phyloP scores from a whole-genome alignment of 1,284 basidiomycete species.

The Erythrobasidium hasegawianum region DNA sequence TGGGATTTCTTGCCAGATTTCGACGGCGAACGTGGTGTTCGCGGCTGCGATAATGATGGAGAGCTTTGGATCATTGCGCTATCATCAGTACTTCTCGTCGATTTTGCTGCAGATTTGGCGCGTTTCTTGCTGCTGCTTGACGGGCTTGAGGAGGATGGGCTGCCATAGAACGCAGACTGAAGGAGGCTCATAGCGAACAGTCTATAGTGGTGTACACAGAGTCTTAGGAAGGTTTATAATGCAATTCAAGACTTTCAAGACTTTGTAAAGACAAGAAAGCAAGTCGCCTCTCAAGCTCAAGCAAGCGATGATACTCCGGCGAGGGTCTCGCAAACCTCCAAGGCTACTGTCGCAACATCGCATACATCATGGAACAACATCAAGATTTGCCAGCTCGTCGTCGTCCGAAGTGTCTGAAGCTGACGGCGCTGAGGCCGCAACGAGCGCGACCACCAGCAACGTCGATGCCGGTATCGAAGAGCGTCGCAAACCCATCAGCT shows the following conservation, averaged over 20 bases:
- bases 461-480: constrained; percentile 4
- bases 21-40: too few species aligned
- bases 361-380: too few species aligned
- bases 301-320: constrained; percentile 3
- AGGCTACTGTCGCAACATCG: too few species aligned
- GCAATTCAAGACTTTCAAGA: not conserved
- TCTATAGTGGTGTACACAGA: too few species aligned
- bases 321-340: too few species aligned
- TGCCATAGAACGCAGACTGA: constrained; percentile 20
- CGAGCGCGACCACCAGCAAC: not conserved
- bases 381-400: too few species aligned
- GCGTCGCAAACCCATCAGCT: constrained; percentile 25
- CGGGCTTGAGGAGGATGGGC: not conserved
- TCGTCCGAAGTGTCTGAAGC: too few species aligned
- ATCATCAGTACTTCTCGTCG: too few species aligned
- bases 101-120: not conserved
- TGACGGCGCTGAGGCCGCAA: not conserved
- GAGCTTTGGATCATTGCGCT: constrained; percentile 9
- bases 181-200: constrained; percentile 12
- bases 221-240: too few species aligned
- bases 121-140: not conserved
- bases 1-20: too few species aligned
- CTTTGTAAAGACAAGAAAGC: too few species aligned
- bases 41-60: constrained; percentile 29
- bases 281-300: not conserved